Base-by-base conservation (phyloP, 306 rosid species). In the Echinosophora koreensis region DNA sequence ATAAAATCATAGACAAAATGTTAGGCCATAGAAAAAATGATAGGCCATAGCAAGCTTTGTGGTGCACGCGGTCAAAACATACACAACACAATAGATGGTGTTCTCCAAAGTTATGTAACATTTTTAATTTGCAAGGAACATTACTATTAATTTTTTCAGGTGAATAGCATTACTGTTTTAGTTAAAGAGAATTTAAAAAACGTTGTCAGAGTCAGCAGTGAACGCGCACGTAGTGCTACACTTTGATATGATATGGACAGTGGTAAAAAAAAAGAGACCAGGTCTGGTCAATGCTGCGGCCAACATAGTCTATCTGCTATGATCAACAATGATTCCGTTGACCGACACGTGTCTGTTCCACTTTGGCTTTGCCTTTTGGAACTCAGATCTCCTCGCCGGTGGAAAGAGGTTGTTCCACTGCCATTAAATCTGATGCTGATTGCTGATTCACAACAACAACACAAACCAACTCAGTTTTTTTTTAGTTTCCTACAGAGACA, bases 281-380 rank as follows among this genome's bases (percentile, higher is more conserved):
- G 35, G 37, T 34, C 73, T 27, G 46, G 85, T 83, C 77, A 77
- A 77, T 14, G 34, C 51, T 65, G 11, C 37, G 59, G 54, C 82
- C 55, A 49, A 34, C 73, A 38, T 6, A 16, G 47, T 52, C 56
- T 64, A 51, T 14, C 15, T 58, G 27, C 10, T 18, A 4, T 42
- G 11, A 22, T 35, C 0, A 70, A 18, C n/a, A 42, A 38, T 22
- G 0, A 56, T 14, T 39, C 58, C 16, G 42, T 58, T 60, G 73
- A 83, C 83, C 61, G 80, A 68, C 83, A 73, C 34, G 50, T 78
- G 83, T 67, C 56, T 22, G 6, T 65, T 18, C 0, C 13, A 42
- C 10, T 8, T 8, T 17, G 1, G 5, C 2, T 6, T 34, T 27
- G 12, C 55, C 15, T 14, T 54, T 49, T 68, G 30, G 4, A 11